These are phyloP conservation scores for Penicillium steckii DNA, from an alignment of 495 filamentous ascomycete genomes.

Conservation along the genomic window DNA sequence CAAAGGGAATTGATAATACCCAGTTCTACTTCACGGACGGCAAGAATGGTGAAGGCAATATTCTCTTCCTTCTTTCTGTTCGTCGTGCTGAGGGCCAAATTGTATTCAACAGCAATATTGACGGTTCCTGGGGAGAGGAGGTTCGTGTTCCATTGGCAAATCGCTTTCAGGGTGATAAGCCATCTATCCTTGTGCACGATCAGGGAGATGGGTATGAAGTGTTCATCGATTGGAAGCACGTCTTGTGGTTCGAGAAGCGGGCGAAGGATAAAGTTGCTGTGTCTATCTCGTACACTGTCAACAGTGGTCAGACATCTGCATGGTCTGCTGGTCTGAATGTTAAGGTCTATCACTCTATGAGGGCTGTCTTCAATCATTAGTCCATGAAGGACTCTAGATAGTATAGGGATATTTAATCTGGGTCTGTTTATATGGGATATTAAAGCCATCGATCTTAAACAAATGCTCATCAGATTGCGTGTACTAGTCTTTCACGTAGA, in stretches of 20 bases:
- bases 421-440: too few species aligned
- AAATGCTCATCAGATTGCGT: too few species aligned
- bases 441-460: too few species aligned
- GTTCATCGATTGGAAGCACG: conserved; percentile 8
- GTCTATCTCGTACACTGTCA: conserved; percentile 4
- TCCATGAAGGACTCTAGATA: background rate
- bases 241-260: conserved; percentile 7
- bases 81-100: conserved; percentile 7
- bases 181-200: conserved; percentile 11
- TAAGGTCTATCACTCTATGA: conserved; percentile 7
- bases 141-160: background rate
- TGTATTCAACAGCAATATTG: conserved; percentile 1
- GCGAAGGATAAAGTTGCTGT: background rate
- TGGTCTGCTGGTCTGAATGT: background rate
- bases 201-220: conserved; percentile 12
- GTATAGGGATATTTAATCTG: background rate
- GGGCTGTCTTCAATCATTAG: conserved; percentile 4
- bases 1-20: conserved; percentile 6
- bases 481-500: too few species aligned
- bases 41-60: background rate
- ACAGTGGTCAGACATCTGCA: conserved; percentile 1
- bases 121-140: conserved; percentile 8
- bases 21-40: background rate
- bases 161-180: background rate
- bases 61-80: conserved; percentile 7